These are phyloP conservation scores for Apiospora arundinis DNA, from an alignment of 2,329 filamentous ascomycete genomes.

Conservation along the genomic window DNA sequence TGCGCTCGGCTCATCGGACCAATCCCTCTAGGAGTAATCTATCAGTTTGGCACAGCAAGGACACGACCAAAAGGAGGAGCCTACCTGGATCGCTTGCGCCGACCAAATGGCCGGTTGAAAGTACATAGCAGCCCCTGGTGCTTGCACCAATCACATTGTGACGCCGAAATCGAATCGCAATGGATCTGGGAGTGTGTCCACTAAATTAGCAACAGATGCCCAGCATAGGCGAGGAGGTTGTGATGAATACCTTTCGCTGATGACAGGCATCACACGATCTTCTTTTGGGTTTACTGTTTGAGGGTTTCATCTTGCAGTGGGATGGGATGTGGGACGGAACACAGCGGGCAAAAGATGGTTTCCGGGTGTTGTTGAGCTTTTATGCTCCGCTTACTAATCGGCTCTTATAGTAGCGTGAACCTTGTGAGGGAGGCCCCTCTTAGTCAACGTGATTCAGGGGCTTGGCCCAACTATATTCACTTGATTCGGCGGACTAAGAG, in stretches of 20 bases:
- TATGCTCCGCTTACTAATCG: neutral
- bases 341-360: neutral
- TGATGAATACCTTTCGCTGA: neutral
- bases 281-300: neutral
- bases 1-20: neutral
- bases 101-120: neutral
- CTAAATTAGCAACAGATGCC: neutral
- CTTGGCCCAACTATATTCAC: too few species aligned
- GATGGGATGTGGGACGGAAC: neutral
- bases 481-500: too few species aligned
- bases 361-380: neutral
- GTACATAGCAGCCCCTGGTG: neutral
- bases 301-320: neutral
- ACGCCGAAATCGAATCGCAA: neutral
- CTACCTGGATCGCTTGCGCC: neutral
- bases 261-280: neutral
- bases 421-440: neutral
- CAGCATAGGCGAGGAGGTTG: neutral
- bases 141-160: slow-evolving; percentile 1
- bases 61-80: neutral
- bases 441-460: neutral
- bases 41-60: neutral
- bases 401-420: neutral
- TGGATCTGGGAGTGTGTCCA: neutral
- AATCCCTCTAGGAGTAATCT: neutral